Evolutionary conservation across 2,329 filamentous ascomycete genomes (phyloP).

Genomic region (Aspergillus proliferans): DNA sequence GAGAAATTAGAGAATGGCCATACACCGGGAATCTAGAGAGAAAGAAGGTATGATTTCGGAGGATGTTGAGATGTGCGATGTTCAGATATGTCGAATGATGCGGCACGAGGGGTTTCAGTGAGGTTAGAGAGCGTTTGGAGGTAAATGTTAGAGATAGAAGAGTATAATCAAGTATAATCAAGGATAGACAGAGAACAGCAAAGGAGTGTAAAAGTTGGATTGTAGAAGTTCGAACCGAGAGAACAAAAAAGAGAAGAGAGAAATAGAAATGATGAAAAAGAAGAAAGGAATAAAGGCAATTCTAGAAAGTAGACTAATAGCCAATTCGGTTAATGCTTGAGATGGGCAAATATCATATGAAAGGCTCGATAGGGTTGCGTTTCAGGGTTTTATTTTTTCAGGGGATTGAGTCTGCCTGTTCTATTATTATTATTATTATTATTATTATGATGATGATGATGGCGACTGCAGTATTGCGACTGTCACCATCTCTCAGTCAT

Average conservation of each 20-base stretch:
- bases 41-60: background rate
- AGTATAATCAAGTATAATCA: background rate
- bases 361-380: background rate
- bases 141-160: background rate
- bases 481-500: no score
- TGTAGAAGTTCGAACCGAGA: no score
- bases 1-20: background rate
- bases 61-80: no score
- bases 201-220: no score
- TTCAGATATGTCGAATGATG: no score
- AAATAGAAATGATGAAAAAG: background rate
- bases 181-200: no score
- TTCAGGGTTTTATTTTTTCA: background rate
- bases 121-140: background rate
- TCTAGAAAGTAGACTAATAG: background rate
- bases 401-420: background rate
- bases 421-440: background rate
- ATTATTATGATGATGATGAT: no score
- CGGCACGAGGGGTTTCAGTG: no score
- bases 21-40: background rate
- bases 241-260: constrained; percentile 4
- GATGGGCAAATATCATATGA: background rate
- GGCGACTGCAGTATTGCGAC: no score
- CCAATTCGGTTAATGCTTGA: no score
- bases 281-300: constrained; percentile 4